Evolutionary conservation across 1,284 basidiomycete genomes (phyloP), one percentile per base, ranked within the genome.

Genomic region (Chalciporus piperatoides): DNA sequence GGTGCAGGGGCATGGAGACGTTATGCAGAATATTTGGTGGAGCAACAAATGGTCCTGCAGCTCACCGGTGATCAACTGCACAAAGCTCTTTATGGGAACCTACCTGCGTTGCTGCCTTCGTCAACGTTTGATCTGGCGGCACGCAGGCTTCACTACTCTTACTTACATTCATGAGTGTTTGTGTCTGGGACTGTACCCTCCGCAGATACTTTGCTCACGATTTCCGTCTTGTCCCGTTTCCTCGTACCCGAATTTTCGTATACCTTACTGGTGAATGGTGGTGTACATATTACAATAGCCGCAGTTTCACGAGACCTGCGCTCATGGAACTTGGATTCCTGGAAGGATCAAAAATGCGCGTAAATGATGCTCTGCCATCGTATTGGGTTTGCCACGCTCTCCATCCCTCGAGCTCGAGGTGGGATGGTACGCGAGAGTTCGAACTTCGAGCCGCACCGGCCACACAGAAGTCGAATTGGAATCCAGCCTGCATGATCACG

Each of bases 1-100:
- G 80, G 81, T 1, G 71, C 66, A 7, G 78, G 73, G 41, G 77
- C 77, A 17, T 87, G 84, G 85, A 70, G 68, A 51, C 70, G 81
- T 49, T 86, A 83, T 62, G 76, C 74, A 23, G 62, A 78, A 46
- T 86, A 75, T 62, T 58, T 86, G 58, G 63, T 62, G 8, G 72
- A 77, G 23, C 66, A 73, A 17, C 74, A 71, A 32, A 64, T 84
- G 60, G 80, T 87, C 6, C 59, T 83, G 36, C 69, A 63, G 40
- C 65, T 86, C 30, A 65, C 60, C 9, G 78, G 78, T 25, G 68
- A 72, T 12, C 59, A 65, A 49, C 62, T 83, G 54, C 62, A 68
- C 32, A 64, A 67, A 42, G 72, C 73, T 44, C 56, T 82, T 52
- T 74, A 79, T 55, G 78, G 76, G 12, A 77, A 76, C 51, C 50